Evolutionary conservation across 805 yeast species (phyloP), one percentile per base, ranked within the genome.

Genomic region (Ogataea ramenticola): DNA sequence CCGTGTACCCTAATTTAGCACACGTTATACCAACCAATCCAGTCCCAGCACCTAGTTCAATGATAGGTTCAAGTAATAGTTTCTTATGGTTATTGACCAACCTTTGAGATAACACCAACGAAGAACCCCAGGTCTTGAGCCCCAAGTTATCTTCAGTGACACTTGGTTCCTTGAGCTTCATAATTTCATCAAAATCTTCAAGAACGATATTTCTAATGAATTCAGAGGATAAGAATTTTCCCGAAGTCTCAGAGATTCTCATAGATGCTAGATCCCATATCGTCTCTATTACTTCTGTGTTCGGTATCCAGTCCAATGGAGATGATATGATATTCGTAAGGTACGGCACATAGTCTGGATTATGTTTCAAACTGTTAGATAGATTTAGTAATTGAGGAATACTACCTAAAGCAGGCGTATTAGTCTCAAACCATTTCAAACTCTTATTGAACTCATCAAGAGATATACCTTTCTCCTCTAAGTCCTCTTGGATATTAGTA

Each of bases 31-130:
- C 97, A 3, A 82, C 83, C 15, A 91, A 68, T 0, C 99, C 99
- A 0, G 99, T 93, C 0, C 99, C 99, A 0, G 98, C 72, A 0
- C 99, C 99, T n/a, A 93, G 65, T 55, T 91, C 99, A 26, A 86
- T 58, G 0, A 81, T 54, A 4, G 59, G 72, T 34, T 57, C 62
- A 9, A 30, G 6, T 3, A 66, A 39, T n/a, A 60, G 34, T 2
- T 42, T 31, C 10, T 40, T 22, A 1, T 47, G 40, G n/a, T 49
- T 36, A 24, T 58, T 51, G 6, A 72, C 59, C 3, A 87, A 58
- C 22, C 84, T 62, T 30, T 72, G 66, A 3, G 93, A 74, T 21
- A 93, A 64, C 6, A 87, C 72, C 22, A 85, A 64, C 0, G 97
- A 79, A 0, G 97, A 85, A 0, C 98, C 99, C 99, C 99, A 91